Evolutionary conservation across 208 protist genomes (phyloP), one percentile per base, ranked within the genome.

Genomic region (Strigomonas galati): DNA sequence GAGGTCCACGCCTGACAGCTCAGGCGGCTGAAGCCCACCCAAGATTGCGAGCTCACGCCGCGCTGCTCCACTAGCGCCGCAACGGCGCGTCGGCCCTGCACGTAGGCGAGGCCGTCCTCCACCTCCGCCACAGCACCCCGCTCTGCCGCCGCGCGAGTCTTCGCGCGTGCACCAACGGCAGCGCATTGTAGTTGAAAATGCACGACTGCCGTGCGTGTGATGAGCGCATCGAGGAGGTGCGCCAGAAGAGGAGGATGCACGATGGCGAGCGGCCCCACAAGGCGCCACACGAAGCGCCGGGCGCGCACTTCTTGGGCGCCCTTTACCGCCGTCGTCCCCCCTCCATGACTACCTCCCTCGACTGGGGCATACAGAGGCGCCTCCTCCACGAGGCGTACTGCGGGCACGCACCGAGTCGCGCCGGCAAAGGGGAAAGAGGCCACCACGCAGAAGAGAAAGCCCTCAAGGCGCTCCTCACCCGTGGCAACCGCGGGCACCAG

Each of bases 1-100:
- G 53, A 52, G 7, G 88, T 59, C 84, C 83, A 89, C 37, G 48
- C 63, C 26, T 73, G 62, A 3, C 76, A 62, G 69, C 87, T 93
- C 24, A 93, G 73, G 0, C 84, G 79, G 54, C 79, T 93, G 71
- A 83, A 89, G 49, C 72, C 70, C 10, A 62, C 31, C 65, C 78
- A 83, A 51, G 70, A 66, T 21, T 60, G 69, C 19, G 78, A 73
- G 61, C 72, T 79, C 15, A 62, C 40, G 10, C 72, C 72, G 19
- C 69, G 71, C 17, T 53, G 63, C 30, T 55, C 19, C 12, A 64
- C n/a, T 19, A 61, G 32, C 32, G 71, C 28, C 21, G 51, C 35
- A 30, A 67, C 55, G 53, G 56, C 49, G 43, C 58, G 52, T 21
- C 53, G 27, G 65, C 78, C 49, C 46, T 68, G 51, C 67, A 71